A percentile compares a stretch with the other conserved stretches of the same genome.
Evolutionary conservation across 2,329 filamentous ascomycete species (phyloP).

Genomic region (Ceratocystis variospora): DNA sequence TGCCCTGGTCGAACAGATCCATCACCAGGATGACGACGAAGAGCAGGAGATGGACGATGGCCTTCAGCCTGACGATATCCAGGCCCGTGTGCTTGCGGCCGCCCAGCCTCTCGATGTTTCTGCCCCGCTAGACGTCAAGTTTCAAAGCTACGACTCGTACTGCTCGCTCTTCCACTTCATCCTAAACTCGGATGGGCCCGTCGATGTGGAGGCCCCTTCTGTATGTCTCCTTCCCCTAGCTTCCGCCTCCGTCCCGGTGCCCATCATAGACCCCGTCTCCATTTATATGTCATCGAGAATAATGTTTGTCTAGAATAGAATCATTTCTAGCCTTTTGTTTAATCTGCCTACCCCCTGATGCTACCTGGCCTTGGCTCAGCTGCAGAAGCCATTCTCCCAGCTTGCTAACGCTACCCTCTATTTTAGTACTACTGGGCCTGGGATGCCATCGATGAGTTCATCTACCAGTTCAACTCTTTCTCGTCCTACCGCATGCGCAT

Average conservation of each 20-base stretch:
- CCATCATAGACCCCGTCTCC: too few species aligned
- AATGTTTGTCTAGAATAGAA: too few species aligned
- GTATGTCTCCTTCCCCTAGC: constrained; percentile 42
- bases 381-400: too few species aligned
- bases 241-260: background rate
- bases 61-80: constrained; percentile 76
- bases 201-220: constrained; percentile 90
- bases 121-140: constrained; percentile 89
- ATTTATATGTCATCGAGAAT: too few species aligned
- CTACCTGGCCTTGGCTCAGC: too few species aligned
- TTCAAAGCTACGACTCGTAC: constrained; percentile 98
- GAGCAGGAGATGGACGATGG: constrained; percentile 38
- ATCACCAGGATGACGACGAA: constrained; percentile 80
- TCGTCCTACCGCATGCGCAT: constrained; percentile 90
- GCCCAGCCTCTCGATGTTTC: constrained; percentile 94
- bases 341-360: background rate
- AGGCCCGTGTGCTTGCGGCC: constrained; percentile 78
- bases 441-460: constrained; percentile 99
- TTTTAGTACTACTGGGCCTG: constrained; percentile 94
- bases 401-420: constrained; percentile 14
- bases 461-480: constrained; percentile 99
- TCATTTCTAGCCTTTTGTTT: too few species aligned
- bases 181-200: constrained; percentile 96
- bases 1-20: constrained; percentile 86
- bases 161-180: constrained; percentile 99